Conservation (phyloP, 345 rosid species). For the Toxicodendron radicans region DNA sequence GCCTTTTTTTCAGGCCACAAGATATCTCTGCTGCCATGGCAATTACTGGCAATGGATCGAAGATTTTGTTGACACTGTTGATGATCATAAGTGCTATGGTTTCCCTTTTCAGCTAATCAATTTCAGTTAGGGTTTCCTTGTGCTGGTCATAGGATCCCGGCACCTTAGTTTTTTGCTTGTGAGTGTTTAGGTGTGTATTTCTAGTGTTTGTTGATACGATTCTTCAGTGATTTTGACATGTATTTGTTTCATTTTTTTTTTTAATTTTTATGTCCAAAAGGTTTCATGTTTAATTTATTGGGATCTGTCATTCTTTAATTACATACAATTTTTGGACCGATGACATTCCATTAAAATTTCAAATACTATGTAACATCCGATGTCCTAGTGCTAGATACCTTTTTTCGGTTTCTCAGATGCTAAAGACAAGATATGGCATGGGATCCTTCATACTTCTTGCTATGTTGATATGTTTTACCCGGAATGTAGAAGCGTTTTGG, state of each 20-base stretch:
- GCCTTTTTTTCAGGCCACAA: conserved; percentile 58
- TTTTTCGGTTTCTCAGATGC: not conserved
- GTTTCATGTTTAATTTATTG: conserved; percentile 28
- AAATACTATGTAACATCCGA: conserved; percentile 29
- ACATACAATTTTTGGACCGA: conserved; percentile 32
- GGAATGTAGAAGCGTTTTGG: too few relatives aligned
- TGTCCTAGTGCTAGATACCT: not conserved
- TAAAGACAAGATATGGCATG: too few relatives aligned
- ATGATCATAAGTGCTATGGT: conserved; percentile 28
- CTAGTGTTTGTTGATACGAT: conserved; percentile 32
- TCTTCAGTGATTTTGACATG: conserved; percentile 32
- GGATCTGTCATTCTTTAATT: conserved; percentile 47
- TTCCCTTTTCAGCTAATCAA: conserved; percentile 22
- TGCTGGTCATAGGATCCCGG: conserved; percentile 19
- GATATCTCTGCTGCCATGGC: conserved; percentile 55
- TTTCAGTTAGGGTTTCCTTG: conserved; percentile 10
- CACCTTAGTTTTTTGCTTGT: conserved; percentile 31
- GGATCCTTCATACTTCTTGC: too few relatives aligned
- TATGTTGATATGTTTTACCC: too few relatives aligned
- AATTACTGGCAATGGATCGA: conserved; percentile 20
- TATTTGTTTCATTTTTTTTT: too few relatives aligned
- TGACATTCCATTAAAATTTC: conserved; percentile 32
- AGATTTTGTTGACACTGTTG: conserved; percentile 35
- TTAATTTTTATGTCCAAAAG: not conserved
- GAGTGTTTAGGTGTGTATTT: conserved; percentile 40